Evolutionary conservation across 2,329 filamentous ascomycete species (phyloP).

Genomic region (Scedosporium dehoogii): DNA sequence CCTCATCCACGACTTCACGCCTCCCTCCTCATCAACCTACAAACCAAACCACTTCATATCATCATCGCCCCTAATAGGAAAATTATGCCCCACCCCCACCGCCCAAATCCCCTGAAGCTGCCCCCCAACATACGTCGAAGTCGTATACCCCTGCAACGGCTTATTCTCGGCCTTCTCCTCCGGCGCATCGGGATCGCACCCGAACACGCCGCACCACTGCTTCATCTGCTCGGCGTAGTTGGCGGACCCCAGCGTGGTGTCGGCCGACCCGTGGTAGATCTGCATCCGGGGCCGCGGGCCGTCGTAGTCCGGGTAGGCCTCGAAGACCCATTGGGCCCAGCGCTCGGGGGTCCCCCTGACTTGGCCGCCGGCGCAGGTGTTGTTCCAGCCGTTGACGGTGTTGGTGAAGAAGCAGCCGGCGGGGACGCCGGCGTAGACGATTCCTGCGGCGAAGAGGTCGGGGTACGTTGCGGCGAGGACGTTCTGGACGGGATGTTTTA

Average conservation of each 20-base stretch:
- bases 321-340: slow-evolving; percentile 29
- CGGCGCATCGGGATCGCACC: slow-evolving; percentile 21
- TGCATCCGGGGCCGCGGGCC: slow-evolving; percentile 46
- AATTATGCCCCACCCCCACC: slow-evolving; percentile 16
- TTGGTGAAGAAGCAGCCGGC: slow-evolving; percentile 41
- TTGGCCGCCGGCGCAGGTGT: slow-evolving; percentile 41
- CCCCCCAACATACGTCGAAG: slow-evolving; percentile 25
- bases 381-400: slow-evolving; percentile 41
- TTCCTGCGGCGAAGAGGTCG: slow-evolving; percentile 40
- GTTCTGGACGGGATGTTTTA: slow-evolving; percentile 15
- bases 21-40: neutral
- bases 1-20: neutral
- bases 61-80: slow-evolving; percentile 2
- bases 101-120: slow-evolving; percentile 16
- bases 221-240: slow-evolving; percentile 50
- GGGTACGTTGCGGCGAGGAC: slow-evolving; percentile 45
- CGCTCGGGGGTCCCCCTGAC: slow-evolving; percentile 27
- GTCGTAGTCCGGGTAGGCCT: slow-evolving; percentile 39
- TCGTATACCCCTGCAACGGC: slow-evolving; percentile 27
- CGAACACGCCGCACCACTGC: slow-evolving; percentile 43
- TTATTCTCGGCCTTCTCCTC: slow-evolving; percentile 19
- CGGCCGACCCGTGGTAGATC: slow-evolving; percentile 46
- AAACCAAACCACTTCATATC: slow-evolving; percentile 6
- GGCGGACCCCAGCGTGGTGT: slow-evolving; percentile 36
- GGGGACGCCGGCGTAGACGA: slow-evolving; percentile 41